A percentile compares a stretch with the other conserved stretches of the same genome.
Conservation (phyloP, 2,329 filamentous ascomycete genomes). For the Seiridium cupressi region DNA sequence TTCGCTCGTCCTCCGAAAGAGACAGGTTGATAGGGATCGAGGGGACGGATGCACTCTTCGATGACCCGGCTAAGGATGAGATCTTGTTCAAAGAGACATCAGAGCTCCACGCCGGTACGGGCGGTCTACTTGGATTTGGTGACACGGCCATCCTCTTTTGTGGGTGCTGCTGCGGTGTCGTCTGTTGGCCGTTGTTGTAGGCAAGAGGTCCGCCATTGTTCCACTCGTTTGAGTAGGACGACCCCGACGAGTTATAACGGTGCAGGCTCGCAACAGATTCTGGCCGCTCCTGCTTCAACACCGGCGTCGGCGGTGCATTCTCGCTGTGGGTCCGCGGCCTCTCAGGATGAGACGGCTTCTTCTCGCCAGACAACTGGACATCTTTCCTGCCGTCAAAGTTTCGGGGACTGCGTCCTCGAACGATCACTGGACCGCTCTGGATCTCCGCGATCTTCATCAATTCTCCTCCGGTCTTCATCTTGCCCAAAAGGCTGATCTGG, state of each 20-base stretch:
- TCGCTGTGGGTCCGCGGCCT: conserved; percentile 39
- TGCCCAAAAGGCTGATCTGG: conserved; percentile 78
- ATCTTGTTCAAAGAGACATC: conserved; percentile 24
- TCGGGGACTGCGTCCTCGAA: conserved; percentile 84
- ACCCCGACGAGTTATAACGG: conserved; percentile 21
- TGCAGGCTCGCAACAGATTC: conserved; percentile 23
- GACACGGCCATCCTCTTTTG: conserved; percentile 53
- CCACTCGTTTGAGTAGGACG: conserved; percentile 44
- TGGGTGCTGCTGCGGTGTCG: conserved; percentile 36
- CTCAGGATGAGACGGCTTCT: conserved; percentile 44
- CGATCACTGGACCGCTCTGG: conserved; percentile 89
- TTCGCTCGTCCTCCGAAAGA: conserved; percentile 59
- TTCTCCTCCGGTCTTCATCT: conserved; percentile 62
- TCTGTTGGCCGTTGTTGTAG: conserved; percentile 27
- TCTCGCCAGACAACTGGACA: conserved; percentile 45
- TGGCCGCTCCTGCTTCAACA: conserved; percentile 28
- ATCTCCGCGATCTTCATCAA: conserved; percentile 78
- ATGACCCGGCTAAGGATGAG: conserved; percentile 17
- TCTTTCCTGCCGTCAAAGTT: conserved; percentile 88
- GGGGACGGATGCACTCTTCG: conserved; percentile 21
- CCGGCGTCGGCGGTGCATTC: conserved; percentile 18
- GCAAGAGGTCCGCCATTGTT: conserved; percentile 32
- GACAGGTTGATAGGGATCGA: conserved; percentile 49
- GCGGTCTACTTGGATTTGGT: conserved; percentile 48
- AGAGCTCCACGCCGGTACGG: conserved; percentile 49